Percentiles rank a stretch among this genome's conserved stretches.
These are phyloP conservation scores for Yarrowia osloensis DNA, from an alignment of 805 yeast species.

Conservation along the genomic window DNA sequence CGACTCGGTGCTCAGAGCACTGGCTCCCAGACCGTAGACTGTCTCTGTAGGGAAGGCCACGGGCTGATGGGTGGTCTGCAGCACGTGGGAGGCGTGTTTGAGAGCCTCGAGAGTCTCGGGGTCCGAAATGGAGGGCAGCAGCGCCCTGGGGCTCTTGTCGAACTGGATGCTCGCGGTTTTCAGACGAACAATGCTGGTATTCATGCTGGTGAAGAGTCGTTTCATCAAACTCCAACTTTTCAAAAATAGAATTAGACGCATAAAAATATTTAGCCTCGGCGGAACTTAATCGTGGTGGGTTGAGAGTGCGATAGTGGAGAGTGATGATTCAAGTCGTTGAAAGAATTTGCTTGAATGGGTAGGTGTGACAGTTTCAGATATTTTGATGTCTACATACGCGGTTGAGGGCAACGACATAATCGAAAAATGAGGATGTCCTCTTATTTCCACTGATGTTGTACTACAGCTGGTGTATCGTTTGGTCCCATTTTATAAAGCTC, in stretches of 20 bases:
- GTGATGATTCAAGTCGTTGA: too few species aligned
- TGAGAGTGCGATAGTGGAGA: neutral
- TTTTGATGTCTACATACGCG: too few species aligned
- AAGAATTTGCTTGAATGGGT: too few species aligned
- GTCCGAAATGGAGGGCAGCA: constrained; percentile 47
- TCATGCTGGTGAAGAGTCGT: constrained; percentile 14
- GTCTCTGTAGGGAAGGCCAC: constrained; percentile 98
- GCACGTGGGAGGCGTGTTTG: constrained; percentile 57
- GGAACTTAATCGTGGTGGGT: neutral
- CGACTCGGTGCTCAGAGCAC: constrained; percentile 70
- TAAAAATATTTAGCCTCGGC: neutral
- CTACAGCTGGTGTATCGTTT: too few species aligned
- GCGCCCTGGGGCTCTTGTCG: constrained; percentile 37
- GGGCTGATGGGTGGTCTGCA: constrained; percentile 55
- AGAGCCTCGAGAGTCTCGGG: constrained; percentile 55
- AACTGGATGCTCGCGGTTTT: constrained; percentile 55
- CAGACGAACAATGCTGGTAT: constrained; percentile 52
- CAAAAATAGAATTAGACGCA: neutral
- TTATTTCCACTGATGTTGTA: too few species aligned
- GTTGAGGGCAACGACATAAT: too few species aligned
- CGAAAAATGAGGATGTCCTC: too few species aligned
- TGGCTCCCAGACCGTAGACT: constrained; percentile 93
- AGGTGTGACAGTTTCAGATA: too few species aligned
- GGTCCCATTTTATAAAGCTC: too few species aligned
- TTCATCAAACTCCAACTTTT: constrained; percentile 1